These are phyloP conservation scores for Chalciporus chontae DNA, from an alignment of 768 basidiomycete genomes.

Conservation along the genomic window DNA sequence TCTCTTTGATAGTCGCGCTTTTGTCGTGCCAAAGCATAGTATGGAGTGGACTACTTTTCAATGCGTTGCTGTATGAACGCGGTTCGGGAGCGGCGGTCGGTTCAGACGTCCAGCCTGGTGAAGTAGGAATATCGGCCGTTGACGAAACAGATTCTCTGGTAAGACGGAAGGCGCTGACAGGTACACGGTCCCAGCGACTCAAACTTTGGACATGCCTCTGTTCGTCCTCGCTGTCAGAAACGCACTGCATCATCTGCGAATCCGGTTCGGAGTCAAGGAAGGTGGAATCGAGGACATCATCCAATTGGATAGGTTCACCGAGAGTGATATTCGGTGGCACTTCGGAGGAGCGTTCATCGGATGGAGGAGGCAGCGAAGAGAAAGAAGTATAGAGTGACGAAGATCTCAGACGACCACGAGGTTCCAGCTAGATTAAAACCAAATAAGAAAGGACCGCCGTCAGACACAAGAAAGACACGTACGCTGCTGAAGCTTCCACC, in stretches of 20 bases:
- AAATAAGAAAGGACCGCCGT: constrained; percentile 7
- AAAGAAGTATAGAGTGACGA: constrained; percentile 33
- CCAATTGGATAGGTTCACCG: constrained; percentile 53
- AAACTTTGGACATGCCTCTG: constrained; percentile 47
- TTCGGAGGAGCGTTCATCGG: constrained; percentile 34
- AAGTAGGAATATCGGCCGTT: constrained; percentile 25
- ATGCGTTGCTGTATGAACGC: constrained; percentile 36
- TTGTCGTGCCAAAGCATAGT: constrained; percentile 51
- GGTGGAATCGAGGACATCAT: constrained; percentile 75
- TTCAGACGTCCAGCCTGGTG: constrained; percentile 30
- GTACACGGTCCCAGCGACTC: constrained; percentile 70
- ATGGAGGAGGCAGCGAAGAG: constrained; percentile 30
- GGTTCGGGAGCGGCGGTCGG: constrained; percentile 16
- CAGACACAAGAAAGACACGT: constrained; percentile 20
- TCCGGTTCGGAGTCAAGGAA: constrained; percentile 61
- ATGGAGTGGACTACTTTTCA: constrained; percentile 55
- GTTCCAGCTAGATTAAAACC: constrained; percentile 22
- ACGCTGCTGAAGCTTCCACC: constrained; percentile 36
- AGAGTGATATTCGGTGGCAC: constrained; percentile 37
- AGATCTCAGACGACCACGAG: constrained; percentile 31
- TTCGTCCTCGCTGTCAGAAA: constrained; percentile 34
- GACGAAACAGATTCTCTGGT: constrained; percentile 39
- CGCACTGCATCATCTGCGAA: constrained; percentile 23
- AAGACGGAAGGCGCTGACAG: constrained; percentile 69
- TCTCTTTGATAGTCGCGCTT: constrained; percentile 15